These are phyloP conservation scores for Suillus clintonianus DNA, from an alignment of 768 basidiomycete species.

Conservation along the genomic window DNA sequence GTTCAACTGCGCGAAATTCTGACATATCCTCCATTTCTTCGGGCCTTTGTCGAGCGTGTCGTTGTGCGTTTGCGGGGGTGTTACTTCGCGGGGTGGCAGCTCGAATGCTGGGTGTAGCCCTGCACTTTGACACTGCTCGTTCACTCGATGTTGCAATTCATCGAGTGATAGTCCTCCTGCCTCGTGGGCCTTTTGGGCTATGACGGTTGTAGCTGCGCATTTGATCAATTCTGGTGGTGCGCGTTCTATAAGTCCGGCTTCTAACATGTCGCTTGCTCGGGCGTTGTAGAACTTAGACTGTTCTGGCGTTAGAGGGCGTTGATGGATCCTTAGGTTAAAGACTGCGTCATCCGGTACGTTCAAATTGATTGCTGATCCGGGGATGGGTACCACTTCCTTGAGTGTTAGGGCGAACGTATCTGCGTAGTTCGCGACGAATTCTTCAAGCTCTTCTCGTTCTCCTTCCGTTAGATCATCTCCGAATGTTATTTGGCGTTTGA, in stretches of 20 bases:
- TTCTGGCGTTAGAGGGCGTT: neutral
- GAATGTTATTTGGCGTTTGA: conserved; percentile 23
- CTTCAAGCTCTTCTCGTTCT: conserved; percentile 22
- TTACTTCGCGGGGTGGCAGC: no score
- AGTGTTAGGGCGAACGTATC: conserved; percentile 43
- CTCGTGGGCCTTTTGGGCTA: conserved; percentile 40
- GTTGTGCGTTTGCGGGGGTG: no score
- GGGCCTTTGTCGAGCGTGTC: no score
- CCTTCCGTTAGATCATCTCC: conserved; percentile 31
- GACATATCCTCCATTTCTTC: conserved; percentile 38
- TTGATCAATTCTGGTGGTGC: neutral
- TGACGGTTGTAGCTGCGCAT: conserved; percentile 20
- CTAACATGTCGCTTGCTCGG: neutral
- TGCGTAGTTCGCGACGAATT: conserved; percentile 31
- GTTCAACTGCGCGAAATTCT: conserved; percentile 40
- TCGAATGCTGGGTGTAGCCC: neutral
- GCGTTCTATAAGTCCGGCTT: neutral
- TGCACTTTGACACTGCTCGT: conserved; percentile 22
- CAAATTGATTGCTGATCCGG: neutral
- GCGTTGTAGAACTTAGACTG: neutral
- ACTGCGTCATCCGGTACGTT: neutral
- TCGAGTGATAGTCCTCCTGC: conserved; percentile 29
- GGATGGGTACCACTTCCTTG: conserved; percentile 36
- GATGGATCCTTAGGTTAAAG: neutral
- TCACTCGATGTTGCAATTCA: conserved; percentile 35